Conservation (phyloP, 1,139 yeast genomes). For the Yamadazyma mexicana region DNA sequence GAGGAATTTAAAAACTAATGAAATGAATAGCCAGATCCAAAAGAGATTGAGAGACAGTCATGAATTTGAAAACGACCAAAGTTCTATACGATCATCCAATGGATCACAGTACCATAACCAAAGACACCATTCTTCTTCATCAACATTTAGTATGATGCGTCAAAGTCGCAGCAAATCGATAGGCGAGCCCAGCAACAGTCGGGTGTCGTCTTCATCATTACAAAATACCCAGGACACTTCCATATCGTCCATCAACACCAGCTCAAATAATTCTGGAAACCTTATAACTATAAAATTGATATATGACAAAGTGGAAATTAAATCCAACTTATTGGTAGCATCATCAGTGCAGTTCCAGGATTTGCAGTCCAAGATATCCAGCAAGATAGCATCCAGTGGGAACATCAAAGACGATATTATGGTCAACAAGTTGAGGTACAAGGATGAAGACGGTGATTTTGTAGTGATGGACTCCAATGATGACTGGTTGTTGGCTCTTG, state of each 20-base stretch:
- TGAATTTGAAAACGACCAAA: conserved; percentile 21
- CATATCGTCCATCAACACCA: conserved; percentile 17
- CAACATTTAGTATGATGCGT: conserved; percentile 50
- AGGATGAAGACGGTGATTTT: conserved; percentile 95
- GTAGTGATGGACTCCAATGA: conserved; percentile 86
- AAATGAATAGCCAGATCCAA: conserved; percentile 43
- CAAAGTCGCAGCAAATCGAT: conserved; percentile 28
- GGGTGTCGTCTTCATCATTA: conserved; percentile 18
- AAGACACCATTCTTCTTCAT: conserved; percentile 47
- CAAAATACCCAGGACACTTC: conserved; percentile 21
- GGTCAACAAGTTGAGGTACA: conserved; percentile 65
- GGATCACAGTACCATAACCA: conserved; percentile 35
- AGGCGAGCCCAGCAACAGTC: conserved; percentile 19
- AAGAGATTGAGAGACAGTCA: conserved; percentile 42
- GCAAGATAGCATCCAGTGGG: conserved; percentile 33
- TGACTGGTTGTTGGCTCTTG: conserved; percentile 60
- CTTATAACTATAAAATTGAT: conserved; percentile 44
- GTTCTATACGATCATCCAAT: conserved; percentile 28
- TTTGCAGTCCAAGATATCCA: conserved; percentile 42
- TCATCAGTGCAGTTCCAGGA: conserved; percentile 46
- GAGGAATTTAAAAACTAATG: conserved; percentile 42
- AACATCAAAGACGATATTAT: conserved; percentile 35
- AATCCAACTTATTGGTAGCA: conserved; percentile 40
- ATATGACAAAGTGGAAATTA: conserved; percentile 43
- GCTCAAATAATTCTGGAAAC: conserved; percentile 9